Evolutionary conservation across 116 monocot species (phyloP), one percentile per base, ranked within the genome.

Genomic region (Phalaenopsis hybrid): DNA sequence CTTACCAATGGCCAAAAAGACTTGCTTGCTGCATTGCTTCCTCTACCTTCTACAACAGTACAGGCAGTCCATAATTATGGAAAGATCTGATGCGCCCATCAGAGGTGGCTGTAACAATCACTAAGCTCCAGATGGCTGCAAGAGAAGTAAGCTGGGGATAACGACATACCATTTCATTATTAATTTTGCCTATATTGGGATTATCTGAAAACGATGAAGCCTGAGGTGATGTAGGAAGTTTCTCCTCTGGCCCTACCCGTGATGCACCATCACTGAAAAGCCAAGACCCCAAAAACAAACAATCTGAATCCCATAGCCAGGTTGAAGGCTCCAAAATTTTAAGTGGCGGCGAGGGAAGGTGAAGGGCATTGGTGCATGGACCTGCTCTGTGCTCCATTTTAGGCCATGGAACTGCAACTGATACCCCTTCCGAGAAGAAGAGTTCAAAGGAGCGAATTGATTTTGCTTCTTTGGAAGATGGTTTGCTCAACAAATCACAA

Each of bases 201-300:
- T 79, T 50, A 49, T 73, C 52, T 33, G 15, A 43, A 41, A n/a
- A 21, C 44, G 45, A 1, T 5, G 78, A 23, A 58, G 63, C 25
- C 9, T 74, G 15, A 31, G 84, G 5, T 6, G 82, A 55, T 11
- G 31, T 15, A 69, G 75, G 28, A 76, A 94, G 85, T 37, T 88
- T 91, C 87, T 94, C 96, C 86, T 96, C 94, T 12, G 94, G 94
- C 92, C 94, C 92, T 31, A 91, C 91, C 8, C 87, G 83, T 7
- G 94, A 87, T 10, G 68, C 33, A 41, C 84, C 81, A 28, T 94
- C 85, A 5, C 84, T 59, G 15, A 92, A 91, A 20, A 92, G 85
- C 84, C 92, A 88, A 1, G 83, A 74, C 1, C 87, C 92, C 1
- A 87, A 81, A 67, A 84, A 91, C 33, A 87, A 84, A 69, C 89